These are phyloP conservation scores for Saccharomyces hybrid DNA, from an alignment of 1,139 yeast genomes.

Conservation along the genomic window DNA sequence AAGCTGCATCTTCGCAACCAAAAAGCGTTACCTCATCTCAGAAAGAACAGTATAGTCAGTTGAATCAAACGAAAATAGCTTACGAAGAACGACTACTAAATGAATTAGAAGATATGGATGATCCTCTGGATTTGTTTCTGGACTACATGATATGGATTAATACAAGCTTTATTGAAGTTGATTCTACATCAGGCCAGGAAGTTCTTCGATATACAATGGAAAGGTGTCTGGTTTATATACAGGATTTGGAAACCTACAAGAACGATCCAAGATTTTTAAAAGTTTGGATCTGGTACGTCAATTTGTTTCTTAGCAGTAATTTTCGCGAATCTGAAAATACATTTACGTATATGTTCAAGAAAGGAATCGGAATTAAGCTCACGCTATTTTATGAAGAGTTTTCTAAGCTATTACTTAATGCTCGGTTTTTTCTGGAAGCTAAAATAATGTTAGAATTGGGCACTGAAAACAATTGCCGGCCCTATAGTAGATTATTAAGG, in stretches of 20 bases:
- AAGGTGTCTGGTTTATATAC: conserved; percentile 61
- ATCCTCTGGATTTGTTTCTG: conserved; percentile 68
- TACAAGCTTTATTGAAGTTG: conserved; percentile 64
- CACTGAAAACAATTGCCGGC: conserved; percentile 54
- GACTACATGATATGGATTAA: conserved; percentile 74
- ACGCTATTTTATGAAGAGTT: conserved; percentile 77
- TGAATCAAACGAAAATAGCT: conserved; percentile 30
- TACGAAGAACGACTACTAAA: conserved; percentile 36
- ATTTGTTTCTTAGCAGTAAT: conserved; percentile 15
- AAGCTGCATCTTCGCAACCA: background rate
- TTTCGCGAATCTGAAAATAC: conserved; percentile 33
- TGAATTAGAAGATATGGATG: conserved; percentile 58
- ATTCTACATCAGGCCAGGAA: conserved; percentile 59
- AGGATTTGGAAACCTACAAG: conserved; percentile 58
- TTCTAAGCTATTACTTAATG: conserved; percentile 54
- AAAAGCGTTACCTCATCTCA: background rate
- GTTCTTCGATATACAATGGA: conserved; percentile 54
- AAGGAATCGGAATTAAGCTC: conserved; percentile 60
- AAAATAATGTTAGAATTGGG: conserved; percentile 58
- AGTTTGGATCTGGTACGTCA: conserved; percentile 54
- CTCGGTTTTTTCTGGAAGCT: conserved; percentile 51
- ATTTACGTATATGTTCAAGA: conserved; percentile 64
- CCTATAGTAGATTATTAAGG: conserved; percentile 46
- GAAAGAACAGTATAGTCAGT: background rate
- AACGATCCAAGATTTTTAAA: conserved; percentile 75